Evolutionary conservation across 2,329 filamentous ascomycete genomes (phyloP), one percentile per base, ranked within the genome.

Genomic region (Aspergillus persii): DNA sequence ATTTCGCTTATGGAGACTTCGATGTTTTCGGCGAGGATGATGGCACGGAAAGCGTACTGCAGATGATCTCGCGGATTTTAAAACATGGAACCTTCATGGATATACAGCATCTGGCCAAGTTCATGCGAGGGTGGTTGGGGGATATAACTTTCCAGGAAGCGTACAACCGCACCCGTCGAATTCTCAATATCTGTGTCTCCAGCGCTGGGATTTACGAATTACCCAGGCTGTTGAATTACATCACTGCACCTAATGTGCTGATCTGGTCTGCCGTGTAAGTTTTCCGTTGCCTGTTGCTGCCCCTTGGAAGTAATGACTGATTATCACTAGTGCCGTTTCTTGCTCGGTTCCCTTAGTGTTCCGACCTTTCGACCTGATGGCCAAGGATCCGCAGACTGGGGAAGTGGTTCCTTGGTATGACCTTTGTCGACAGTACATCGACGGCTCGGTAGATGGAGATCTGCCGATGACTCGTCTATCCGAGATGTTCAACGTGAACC

Each of bases 401-500:
- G 83, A 89, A 64, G 86, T 90, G 36, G 84, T 86, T 15, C 88
- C 90, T 0, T 97, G 93, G 93, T 93, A 95, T 66, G 90, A 92
- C 12, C 89, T 89, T 3, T 89, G 91, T 30, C 90, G 92, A 71
- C 86, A 86, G 64, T 97, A 91, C 85, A 96, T 98, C 54, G 94
- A 98, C 72, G 94, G 94, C 1, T 97, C 93, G 0, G 91, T 98
- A 26, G 92, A 97, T 71, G 95, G 95, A 60, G 94, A 98, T 73
- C 80, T 98, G 2, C 94, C 94, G 1, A 96, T 96, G 86, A 92
- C 89, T 23, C 86, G 91, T 2, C 81, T 98, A 15, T 88, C 92
- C 0, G 92, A 96, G 71, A 93, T 97, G 89, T 96, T 97, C 80
- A 96, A 97, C 70, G 93, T 97, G 72, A 97, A 97, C 70, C 94